Base-by-base conservation (phyloP, 2,329 filamentous ascomycete genomes). In the Aspergillus luchuensis region DNA sequence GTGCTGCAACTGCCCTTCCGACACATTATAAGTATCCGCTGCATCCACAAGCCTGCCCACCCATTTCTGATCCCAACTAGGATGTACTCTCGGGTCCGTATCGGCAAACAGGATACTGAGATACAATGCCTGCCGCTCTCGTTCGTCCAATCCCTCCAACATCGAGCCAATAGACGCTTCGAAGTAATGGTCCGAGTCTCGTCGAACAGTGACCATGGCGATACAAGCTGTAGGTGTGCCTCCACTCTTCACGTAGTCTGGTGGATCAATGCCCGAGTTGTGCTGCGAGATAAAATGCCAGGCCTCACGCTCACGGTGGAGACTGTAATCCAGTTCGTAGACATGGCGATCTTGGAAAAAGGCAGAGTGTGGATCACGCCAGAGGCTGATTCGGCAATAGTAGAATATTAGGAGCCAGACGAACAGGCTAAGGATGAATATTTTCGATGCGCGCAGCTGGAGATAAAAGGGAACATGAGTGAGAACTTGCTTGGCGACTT, bases 331-430 rank as follows among this genome's bases (percentile, higher is more conserved):
- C 30, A 66, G 57, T 39, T 71, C 65, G 59, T 70, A 72, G 8
- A 71, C 69, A 47, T 67, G 43, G 25, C 54, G 33, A 23, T 67
- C 66, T 15, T 67, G 51, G 58, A 72, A 72, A 47, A 71, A 71
- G 4, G 69, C 69, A 3, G 69, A 72, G 59, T 72, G 69, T 36
- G 68, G 67, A 17, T 72, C 68, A 2, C 69, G 66, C 70, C 69
- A 72, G 59, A 65, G 67, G 7, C 56, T 62, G 2, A 63, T 36
- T 6, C 62, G 58, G 56, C 65, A 69, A 50, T 69, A 70, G 17
- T 60, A 30, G 41, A 67, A 72, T 25, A 55, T 13, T 11, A 56
- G 11, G 5, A 60, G 15, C 48, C 53, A 69, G 21, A 68, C 11
- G 11, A 36, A 36, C 33, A 36, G 11, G 11, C 33, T 36, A 15